Base-by-base conservation (phyloP, 768 basidiomycete species). In the Chlorophyllum brunneum region DNA sequence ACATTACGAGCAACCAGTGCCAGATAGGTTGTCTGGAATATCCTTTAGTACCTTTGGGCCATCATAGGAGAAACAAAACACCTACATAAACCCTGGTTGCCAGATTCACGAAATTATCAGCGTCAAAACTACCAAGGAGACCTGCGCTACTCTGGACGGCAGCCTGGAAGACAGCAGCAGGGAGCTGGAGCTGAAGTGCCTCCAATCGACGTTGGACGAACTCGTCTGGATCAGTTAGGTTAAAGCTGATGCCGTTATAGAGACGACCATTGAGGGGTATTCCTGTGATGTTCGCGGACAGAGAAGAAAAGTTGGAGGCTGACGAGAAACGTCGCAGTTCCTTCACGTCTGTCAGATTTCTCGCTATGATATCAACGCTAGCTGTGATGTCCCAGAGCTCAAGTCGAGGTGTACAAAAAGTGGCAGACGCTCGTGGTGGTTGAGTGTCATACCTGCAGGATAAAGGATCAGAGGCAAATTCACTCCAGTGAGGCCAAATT, bases 181-280 rank as follows among this genome's bases (percentile, higher is more conserved):
- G 77, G 40, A 82, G 66, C 56, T 75, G 73, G 45, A 79, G 59
- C 48, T 68, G 72, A 1, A 73, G 76, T n/a, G 78, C 76, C 36
- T 66, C 66, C 58, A 67, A 62, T 41, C 77, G 65, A 1, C 61
- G 69, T 20, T 62, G 47, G 24, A 73, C 64, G 43, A 77, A 77
- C 49, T 64, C 61, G 60, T 78, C 74, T 4, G 70, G 66, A 47
- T 68, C 65, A 2, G 60, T 63, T 45, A 79, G 51, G 45, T 77
- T 68, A 62, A 82, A 82, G 33, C 67, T 66, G 45, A 83, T 67
- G 0, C 80, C 82, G 55, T 82, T 83, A 61, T 80, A 81, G 11
- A 78, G 74, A 7, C 63, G 68, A 15, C 77, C 75, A 37, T 71
- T 63, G 34, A 81, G 59, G 4, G 77, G 73, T 3, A 61, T 45